Base-by-base conservation (phyloP, 1,139 yeast genomes). In the Kluyveromyces marxianus region DNA sequence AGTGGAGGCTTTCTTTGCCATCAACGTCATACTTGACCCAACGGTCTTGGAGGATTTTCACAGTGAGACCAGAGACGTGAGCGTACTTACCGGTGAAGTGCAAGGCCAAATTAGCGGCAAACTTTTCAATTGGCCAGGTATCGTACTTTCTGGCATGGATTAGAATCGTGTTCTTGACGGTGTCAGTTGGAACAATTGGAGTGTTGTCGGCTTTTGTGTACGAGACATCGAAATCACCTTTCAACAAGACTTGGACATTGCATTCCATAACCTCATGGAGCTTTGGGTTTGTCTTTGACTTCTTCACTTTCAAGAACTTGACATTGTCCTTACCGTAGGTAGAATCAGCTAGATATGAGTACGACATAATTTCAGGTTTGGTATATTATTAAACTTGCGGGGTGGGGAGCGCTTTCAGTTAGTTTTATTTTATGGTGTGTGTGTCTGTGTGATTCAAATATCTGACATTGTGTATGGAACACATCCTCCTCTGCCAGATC, bases 251-350 rank as follows among this genome's bases (percentile, higher is more conserved):
- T 54, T 75, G 74, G 44, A 85, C 95, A 50, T 88, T 83, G 49
- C 95, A 87, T 69, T 89, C 96, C 64, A 85, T 76, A 41, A 89
- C 80, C 48, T 87, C 84, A 66, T 89, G 97, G 47, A 75, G 72
- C 57, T 74, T 68, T 25, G 90, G 85, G 66, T 88, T 76, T 47
- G 69, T 55, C 47, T 85, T 76, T 66, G 85, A 85, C 61, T 83
- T 83, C 69, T 80, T 83, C 58, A 88, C 95, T 68, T 88, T 89
- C 58, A 89, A 76, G 66, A 89, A 85, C 66, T 89, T 87, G 63
- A 89, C 96, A 68, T 88, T 86, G 64, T 79, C 95, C 67, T 89
- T 89, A 55, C 97, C 97, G 74, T 89, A 88, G 25, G 87, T 72
- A 21, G 90, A 82, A 31, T 60, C 54, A 30, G 58, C 50, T 41